Evolutionary conservation across 139 green algal species (phyloP), one percentile per base, ranked within the genome.

Genomic region (Tetraselmis chui): DNA sequence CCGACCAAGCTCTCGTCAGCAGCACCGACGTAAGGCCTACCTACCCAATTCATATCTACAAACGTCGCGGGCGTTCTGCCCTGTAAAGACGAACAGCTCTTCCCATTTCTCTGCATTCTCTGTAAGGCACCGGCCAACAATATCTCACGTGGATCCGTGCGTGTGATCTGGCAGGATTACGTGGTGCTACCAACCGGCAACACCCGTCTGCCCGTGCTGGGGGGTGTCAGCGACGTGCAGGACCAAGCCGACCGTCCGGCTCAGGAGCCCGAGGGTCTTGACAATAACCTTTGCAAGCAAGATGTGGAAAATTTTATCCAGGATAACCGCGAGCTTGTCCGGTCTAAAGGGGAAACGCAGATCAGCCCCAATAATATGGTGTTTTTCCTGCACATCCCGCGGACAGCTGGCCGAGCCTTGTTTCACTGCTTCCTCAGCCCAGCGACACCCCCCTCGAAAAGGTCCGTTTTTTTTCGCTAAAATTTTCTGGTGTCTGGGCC

Each of bases 311-410:
- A 67, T 5, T 67, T 67, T 67, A 18, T 67, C 45, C 45, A 67
- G 45, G 45, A 67, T 18, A 67, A 67, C 45, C 45, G 18, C 5
- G 45, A 5, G 45, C 5, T 67, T 5, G 45, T 67, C 11, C 45
- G 45, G 5, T 67, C 45, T 25, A 67, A 18, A 18, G 45, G 45
- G 45, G 45, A 67, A 67, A 18, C 18, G 45, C 11, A 67, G 45
- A 5, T 18, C 5, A 67, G 18, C 18, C 45, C 45, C 30, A 5
- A 87, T 2, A 90, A 94, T 78, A 82, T 97, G 75, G 79, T 97
- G 1, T 99, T 96, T 85, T 98, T 98, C 88, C 81, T 99, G 67
- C 96, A 99, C 84, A 89, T 98, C 23, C 96, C 96, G 0, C 86
- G 96, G 23, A 98, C 96, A 32, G 96, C 95, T 26, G 96, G 96